Evolutionary conservation across 2,329 filamentous ascomycete genomes (phyloP), one percentile per base, ranked within the genome.

Genomic region (Colletotrichum orbiculare): DNA sequence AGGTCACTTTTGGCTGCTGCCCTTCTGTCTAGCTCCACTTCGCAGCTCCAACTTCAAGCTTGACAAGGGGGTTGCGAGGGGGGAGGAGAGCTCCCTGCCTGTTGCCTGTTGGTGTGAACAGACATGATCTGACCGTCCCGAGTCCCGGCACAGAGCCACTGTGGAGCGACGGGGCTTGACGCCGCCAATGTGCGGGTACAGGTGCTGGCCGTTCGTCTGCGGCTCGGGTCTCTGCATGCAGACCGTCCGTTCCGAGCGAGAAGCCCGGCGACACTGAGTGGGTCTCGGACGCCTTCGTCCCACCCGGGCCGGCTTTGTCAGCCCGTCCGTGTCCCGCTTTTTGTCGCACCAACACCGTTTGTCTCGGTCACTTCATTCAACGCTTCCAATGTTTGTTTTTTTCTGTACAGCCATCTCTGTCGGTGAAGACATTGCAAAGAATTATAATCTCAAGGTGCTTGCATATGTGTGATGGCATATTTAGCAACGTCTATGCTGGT

Each of bases 111-210:
- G 25, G 33, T 54, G 41, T 63, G 47, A 52, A 66, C 59, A 63
- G 58, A 63, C 58, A 62, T 65, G 58, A 57, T 57, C 50, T 63
- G 63, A 49, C n/a, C 46, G 63, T 53, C 63, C 25, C 25, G n/a
- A 25, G 25, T 25, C 25, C 25, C 25, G 25, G 4, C 11, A 38
- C 25, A 54, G 57, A 34, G 46, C 17, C 59, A 45, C 33, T 46
- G 63, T 63, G 63, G 63, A 57, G 58, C 47, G 13, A 43, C 55
- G 45, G 39, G 55, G 46, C 38, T 42, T 54, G 34, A 25, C 25
- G 25, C 25, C 4, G 25, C 13, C 38, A 8, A 9, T 53, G 63
- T 63, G 63, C 58, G 42, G 33, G 33, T 63, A 57, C 46, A 60
- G 39, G 25, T 17, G 41, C 37, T 42, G 15, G 34, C 34, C n/a